A percentile compares a stretch with the other conserved stretches of the same genome.
Evolutionary conservation across 768 basidiomycete genomes (phyloP).

Genomic region (Grammothele lineata): DNA sequence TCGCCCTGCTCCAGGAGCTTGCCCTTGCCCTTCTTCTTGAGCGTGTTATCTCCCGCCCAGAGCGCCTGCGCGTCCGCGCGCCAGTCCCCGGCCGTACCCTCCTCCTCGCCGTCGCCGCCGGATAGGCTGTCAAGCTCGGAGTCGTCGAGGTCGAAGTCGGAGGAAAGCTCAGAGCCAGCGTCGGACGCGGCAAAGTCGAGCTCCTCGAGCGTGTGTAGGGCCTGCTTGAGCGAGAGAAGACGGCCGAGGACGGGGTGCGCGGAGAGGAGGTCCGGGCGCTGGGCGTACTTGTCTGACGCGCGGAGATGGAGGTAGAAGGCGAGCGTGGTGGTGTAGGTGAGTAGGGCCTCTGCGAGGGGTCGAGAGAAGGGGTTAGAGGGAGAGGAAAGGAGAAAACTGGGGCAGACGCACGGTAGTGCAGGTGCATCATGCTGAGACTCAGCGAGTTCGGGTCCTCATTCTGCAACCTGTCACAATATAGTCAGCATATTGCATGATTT

Average conservation of each 20-base stretch:
- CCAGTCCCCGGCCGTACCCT: conserved; percentile 25
- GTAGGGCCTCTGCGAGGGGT: conserved; percentile 63
- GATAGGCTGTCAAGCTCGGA: conserved; percentile 18
- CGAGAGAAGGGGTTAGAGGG: not conserved
- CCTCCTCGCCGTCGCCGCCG: conserved; percentile 21
- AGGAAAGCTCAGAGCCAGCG: conserved; percentile 33
- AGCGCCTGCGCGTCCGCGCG: conserved; percentile 16
- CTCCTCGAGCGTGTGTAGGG: conserved; percentile 75
- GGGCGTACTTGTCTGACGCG: conserved; percentile 57
- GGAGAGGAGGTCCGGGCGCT: conserved; percentile 57
- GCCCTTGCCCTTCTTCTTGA: conserved; percentile 15
- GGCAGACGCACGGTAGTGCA: conserved; percentile 78
- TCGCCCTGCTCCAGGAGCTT: conserved; percentile 41
- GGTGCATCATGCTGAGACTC: conserved; percentile 66
- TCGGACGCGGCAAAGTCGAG: conserved; percentile 66
- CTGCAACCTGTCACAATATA: conserved; percentile 38
- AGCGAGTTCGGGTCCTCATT: conserved; percentile 46
- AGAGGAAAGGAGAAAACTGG: not conserved
- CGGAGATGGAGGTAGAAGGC: conserved; percentile 93
- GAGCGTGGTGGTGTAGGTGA: conserved; percentile 87
- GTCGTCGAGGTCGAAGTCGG: not conserved
- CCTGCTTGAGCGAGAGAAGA: conserved; percentile 79
- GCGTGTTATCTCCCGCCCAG: conserved; percentile 12
- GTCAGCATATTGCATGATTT: conserved; percentile 2
- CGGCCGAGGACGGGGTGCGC: conserved; percentile 71